Evolutionary conservation across 768 basidiomycete species (phyloP).

Genomic region (Strobilomyces echinocephalus): DNA sequence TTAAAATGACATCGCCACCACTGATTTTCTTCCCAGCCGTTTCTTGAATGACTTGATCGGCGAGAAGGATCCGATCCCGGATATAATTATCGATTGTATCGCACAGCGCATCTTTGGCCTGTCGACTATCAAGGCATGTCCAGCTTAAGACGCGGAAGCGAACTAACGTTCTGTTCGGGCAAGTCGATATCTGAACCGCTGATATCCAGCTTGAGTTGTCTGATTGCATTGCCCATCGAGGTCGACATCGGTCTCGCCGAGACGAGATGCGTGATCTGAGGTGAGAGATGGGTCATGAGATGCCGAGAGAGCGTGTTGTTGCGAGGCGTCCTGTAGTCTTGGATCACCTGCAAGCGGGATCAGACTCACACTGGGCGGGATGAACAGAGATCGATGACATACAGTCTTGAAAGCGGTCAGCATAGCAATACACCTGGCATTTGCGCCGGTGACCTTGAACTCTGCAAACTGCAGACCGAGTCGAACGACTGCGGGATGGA

Average conservation of each 20-base stretch:
- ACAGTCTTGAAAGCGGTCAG: conserved; percentile 90
- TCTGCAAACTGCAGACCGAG: conserved; percentile 87
- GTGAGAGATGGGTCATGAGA: conserved; percentile 86
- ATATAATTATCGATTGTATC: conserved; percentile 90
- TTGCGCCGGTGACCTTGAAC: conserved; percentile 91
- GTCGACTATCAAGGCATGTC: conserved; percentile 3
- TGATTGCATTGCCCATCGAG: conserved; percentile 91
- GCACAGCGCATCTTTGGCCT: conserved; percentile 87
- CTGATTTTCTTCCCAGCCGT: conserved; percentile 91
- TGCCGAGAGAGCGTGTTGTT: conserved; percentile 87
- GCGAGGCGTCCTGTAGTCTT: conserved; percentile 82
- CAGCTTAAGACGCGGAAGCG: not conserved
- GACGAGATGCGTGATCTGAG: conserved; percentile 88
- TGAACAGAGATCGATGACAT: conserved; percentile 22
- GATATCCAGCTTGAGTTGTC: conserved; percentile 93
- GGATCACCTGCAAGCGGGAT: conserved; percentile 61
- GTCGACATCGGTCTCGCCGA: conserved; percentile 86
- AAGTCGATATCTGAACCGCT: conserved; percentile 88
- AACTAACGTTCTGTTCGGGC: conserved; percentile 85
- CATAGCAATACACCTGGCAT: conserved; percentile 92
- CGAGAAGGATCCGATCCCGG: conserved; percentile 87
- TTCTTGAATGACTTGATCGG: conserved; percentile 89
- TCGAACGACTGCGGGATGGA: conserved; percentile 84
- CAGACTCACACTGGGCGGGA: not conserved
- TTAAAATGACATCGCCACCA: conserved; percentile 87